Evolutionary conservation across 2,329 filamentous ascomycete species (phyloP).

Genomic region (Fusarium newnesense): DNA sequence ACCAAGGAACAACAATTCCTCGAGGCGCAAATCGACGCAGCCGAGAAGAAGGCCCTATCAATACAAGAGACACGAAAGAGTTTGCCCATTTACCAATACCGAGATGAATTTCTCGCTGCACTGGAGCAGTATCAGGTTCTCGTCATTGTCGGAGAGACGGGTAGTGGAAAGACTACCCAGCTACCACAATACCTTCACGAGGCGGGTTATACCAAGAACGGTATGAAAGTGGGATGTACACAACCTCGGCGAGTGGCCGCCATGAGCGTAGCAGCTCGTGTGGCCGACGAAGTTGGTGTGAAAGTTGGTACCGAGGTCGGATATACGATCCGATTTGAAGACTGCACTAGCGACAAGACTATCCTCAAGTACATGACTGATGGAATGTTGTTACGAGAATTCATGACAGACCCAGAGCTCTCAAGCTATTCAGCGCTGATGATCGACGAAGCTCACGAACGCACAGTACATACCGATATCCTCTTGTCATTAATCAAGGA

Average conservation of each 20-base stretch:
- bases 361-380: conserved; percentile 97
- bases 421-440: conserved; percentile 87
- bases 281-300: conserved; percentile 91
- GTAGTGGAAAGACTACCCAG: conserved; percentile 95
- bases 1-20: conserved; percentile 83
- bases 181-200: conserved; percentile 94
- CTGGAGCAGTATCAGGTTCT: conserved; percentile 87
- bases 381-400: conserved; percentile 90
- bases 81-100: conserved; percentile 88
- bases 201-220: conserved; percentile 85
- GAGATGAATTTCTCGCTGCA: conserved; percentile 86
- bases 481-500: conserved; percentile 90
- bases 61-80: conserved; percentile 94
- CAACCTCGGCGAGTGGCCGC: conserved; percentile 95
- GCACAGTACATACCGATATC: conserved; percentile 91
- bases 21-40: conserved; percentile 84
- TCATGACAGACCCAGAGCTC: conserved; percentile 88
- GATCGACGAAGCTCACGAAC: conserved; percentile 97
- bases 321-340: conserved; percentile 94
- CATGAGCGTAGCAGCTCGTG: conserved; percentile 96
- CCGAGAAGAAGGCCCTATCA: conserved; percentile 85
- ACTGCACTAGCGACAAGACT: conserved; percentile 90
- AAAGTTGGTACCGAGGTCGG: conserved; percentile 93
- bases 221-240: conserved; percentile 89
- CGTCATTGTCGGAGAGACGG: conserved; percentile 94